phyloP scores from a whole-genome alignment of 768 basidiomycete species.

The Kwoniella bestiolae region DNA sequence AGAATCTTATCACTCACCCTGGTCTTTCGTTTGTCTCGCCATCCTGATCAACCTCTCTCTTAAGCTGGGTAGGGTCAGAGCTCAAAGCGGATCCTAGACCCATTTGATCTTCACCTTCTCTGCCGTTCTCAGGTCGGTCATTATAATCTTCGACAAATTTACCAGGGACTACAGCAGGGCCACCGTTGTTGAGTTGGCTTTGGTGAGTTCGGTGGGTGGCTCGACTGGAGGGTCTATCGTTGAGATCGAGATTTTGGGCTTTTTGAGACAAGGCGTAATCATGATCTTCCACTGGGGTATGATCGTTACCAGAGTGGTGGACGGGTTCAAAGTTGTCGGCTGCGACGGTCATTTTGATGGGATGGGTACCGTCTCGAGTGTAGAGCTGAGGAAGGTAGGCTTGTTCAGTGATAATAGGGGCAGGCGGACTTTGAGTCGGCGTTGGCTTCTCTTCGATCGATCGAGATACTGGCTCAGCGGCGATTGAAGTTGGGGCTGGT shows the following conservation, averaged over 20 bases:
- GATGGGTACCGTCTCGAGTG: conserved; percentile 22
- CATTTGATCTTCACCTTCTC: not conserved
- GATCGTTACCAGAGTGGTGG: conserved; percentile 6
- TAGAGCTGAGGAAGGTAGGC: conserved; percentile 26
- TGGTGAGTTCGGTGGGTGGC: conserved; percentile 21
- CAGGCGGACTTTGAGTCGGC: conserved; percentile 4
- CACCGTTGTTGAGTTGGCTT: conserved; percentile 15
- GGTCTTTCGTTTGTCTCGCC: conserved; percentile 15
- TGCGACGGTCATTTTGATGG: conserved; percentile 20
- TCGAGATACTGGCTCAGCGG: not conserved
- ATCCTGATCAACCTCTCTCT: conserved; percentile 5
- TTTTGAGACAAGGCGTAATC: conserved; percentile 16
- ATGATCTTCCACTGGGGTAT: conserved; percentile 7
- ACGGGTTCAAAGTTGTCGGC: conserved; percentile 3
- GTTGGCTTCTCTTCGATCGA: not conserved
- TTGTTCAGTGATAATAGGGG: conserved; percentile 12
- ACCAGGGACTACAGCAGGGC: conserved; percentile 4
- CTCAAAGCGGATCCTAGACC: conserved; percentile 10
- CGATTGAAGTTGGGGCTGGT: not conserved
- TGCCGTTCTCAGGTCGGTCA: not conserved
- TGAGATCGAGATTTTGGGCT: conserved; percentile 20
- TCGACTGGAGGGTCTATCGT: conserved; percentile 14
- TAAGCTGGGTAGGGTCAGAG: conserved; percentile 11
- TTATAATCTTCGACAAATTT: conserved; percentile 10
- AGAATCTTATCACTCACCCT: conserved; percentile 4